These are phyloP conservation scores for Neurospora discreta DNA, from an alignment of 495 filamentous ascomycete species.

Conservation along the genomic window DNA sequence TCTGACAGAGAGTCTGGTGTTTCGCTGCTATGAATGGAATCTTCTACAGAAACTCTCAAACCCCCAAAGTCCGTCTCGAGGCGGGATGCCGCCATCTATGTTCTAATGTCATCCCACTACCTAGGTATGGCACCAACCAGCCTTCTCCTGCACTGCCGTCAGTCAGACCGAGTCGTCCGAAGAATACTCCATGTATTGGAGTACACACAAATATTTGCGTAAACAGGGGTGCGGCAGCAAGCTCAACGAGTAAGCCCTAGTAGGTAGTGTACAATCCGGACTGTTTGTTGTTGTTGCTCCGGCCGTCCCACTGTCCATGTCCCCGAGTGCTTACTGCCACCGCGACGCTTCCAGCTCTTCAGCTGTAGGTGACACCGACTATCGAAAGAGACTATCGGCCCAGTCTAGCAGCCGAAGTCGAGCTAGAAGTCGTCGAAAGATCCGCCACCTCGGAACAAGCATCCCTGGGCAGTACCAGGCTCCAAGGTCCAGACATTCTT, in stretches of 20 bases:
- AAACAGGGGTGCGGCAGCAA: background rate
- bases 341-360: background rate
- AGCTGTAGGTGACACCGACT: background rate
- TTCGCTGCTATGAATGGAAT: background rate
- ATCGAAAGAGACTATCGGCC: background rate
- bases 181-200: background rate
- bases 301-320: background rate
- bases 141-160: background rate
- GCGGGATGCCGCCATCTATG: background rate
- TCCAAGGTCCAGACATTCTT: background rate
- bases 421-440: background rate
- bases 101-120: background rate
- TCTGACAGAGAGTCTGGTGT: background rate
- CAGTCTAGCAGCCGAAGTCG: background rate
- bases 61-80: background rate
- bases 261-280: background rate
- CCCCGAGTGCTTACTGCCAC: background rate
- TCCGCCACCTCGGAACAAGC: background rate
- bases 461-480: background rate
- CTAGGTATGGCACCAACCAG: background rate
- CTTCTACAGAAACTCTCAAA: background rate
- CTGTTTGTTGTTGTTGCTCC: background rate
- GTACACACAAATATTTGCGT: background rate
- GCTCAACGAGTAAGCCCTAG: background rate
- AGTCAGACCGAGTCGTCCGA: background rate